Conservation (phyloP, 2,329 filamentous ascomycete species). For the Trichoderma endophyticum region DNA sequence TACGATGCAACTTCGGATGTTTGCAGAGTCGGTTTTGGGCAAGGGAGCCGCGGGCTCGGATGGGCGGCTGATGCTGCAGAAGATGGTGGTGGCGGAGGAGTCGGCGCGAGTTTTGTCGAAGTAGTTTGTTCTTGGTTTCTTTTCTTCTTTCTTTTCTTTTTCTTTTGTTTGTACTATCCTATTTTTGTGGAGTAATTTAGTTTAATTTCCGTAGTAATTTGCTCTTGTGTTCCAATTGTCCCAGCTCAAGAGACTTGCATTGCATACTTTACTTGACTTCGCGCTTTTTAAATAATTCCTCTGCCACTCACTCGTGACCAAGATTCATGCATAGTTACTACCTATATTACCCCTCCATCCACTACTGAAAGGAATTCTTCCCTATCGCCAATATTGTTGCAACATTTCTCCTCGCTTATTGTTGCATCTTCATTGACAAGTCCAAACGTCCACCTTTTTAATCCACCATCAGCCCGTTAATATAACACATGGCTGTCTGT, state of each 20-base stretch:
- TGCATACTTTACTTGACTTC: not conserved
- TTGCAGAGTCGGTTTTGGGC: conserved; percentile 1
- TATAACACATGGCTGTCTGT: not conserved
- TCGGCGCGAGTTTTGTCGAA: not conserved
- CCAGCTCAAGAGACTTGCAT: not conserved
- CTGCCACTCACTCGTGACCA: not conserved
- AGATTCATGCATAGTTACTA: not conserved
- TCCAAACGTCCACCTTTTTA: not conserved
- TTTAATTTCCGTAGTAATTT: not conserved
- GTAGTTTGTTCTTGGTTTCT: not conserved
- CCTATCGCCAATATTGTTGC: not conserved
- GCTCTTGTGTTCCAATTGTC: not conserved
- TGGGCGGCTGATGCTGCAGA: not conserved
- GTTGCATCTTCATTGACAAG: not conserved
- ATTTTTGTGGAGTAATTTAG: not conserved
- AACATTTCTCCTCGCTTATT: not conserved
- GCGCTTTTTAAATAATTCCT: not conserved
- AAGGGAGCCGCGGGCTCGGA: not conserved
- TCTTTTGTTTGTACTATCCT: not conserved
- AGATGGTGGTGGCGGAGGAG: conserved; percentile 10
- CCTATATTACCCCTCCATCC: not conserved
- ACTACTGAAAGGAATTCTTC: not conserved
- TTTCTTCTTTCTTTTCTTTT: not conserved
- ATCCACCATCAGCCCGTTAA: not conserved
- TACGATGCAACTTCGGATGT: conserved; percentile 8